A percentile compares a stretch with the other conserved stretches of the same genome.
Conservation (phyloP, 345 rosid genomes). For the Eucalyptus tenuipes region DNA sequence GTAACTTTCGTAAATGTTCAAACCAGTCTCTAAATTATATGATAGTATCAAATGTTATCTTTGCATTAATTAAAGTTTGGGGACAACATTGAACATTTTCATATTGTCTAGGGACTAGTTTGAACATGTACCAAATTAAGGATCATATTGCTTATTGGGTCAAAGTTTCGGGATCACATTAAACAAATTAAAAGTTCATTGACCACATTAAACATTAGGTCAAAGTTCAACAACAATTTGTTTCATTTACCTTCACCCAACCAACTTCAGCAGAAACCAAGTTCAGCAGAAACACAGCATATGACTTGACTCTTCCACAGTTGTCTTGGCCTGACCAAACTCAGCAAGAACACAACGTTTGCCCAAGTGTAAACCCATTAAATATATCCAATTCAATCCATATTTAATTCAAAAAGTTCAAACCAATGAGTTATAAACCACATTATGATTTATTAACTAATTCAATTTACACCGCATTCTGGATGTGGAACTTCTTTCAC, state of each 20-base stretch:
- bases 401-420: background rate
- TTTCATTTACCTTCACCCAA: background rate
- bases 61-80: background rate
- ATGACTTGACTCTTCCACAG: background rate
- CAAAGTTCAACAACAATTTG: background rate
- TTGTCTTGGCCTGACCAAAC: background rate
- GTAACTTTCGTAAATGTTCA: too few relatives aligned
- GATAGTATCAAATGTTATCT: background rate
- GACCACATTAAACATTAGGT: background rate
- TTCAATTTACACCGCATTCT: background rate
- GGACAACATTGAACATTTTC: background rate
- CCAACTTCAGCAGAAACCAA: background rate
- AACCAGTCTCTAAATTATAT: background rate
- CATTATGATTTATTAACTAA: background rate
- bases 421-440: background rate
- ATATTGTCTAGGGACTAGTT: background rate
- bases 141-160: background rate
- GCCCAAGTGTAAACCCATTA: background rate
- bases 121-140: background rate
- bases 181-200: too few relatives aligned
- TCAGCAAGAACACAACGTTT: background rate
- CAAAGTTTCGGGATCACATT: background rate
- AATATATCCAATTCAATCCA: background rate
- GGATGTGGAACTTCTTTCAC: background rate
- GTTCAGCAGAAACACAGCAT: background rate